Evolutionary conservation across 2,329 filamentous ascomycete species (phyloP).

Genomic region (Paraphaeosphaeria minitans): DNA sequence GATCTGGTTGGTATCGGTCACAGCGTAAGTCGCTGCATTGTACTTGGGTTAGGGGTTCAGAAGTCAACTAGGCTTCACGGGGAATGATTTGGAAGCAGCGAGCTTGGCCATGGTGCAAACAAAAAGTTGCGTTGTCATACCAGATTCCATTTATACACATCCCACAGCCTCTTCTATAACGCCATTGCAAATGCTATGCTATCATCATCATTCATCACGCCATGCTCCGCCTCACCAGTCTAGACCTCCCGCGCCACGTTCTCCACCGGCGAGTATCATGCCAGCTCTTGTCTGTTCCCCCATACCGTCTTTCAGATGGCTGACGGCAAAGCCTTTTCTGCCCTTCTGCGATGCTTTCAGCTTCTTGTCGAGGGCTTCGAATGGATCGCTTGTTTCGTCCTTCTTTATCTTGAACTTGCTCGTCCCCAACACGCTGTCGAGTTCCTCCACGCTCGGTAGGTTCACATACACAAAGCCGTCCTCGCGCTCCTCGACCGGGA

Average conservation of each 20-base stretch:
- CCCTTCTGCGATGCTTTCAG: slow-evolving; percentile 57
- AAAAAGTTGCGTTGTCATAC: background rate
- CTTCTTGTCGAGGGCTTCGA: slow-evolving; percentile 62
- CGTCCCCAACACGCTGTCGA: slow-evolving; percentile 80
- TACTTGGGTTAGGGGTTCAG: background rate
- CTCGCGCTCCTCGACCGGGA: slow-evolving; percentile 73
- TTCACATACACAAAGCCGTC: slow-evolving; percentile 82
- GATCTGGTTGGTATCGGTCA: too few species aligned
- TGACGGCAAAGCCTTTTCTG: slow-evolving; percentile 54
- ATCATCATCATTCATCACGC: slow-evolving; percentile 1
- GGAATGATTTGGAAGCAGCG: background rate
- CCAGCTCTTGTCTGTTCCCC: slow-evolving; percentile 52
- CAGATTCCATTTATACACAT: slow-evolving; percentile 1
- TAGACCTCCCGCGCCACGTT: slow-evolving; percentile 49
- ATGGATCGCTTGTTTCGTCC: slow-evolving; percentile 65
- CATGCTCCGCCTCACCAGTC: slow-evolving; percentile 48
- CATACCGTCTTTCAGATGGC: slow-evolving; percentile 52
- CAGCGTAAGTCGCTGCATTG: background rate
- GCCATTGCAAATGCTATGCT: slow-evolving; percentile 10
- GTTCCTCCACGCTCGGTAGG: slow-evolving; percentile 78
- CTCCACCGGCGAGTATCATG: slow-evolving; percentile 54
- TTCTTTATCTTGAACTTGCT: slow-evolving; percentile 78
- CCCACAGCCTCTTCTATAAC: background rate
- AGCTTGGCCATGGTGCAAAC: background rate
- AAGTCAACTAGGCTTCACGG: background rate